Percentiles rank a stretch among this genome's conserved stretches.
These are phyloP conservation scores for Bacterosira constricta DNA, from an alignment of 108 stramenopile genomes.

Conservation along the genomic window DNA sequence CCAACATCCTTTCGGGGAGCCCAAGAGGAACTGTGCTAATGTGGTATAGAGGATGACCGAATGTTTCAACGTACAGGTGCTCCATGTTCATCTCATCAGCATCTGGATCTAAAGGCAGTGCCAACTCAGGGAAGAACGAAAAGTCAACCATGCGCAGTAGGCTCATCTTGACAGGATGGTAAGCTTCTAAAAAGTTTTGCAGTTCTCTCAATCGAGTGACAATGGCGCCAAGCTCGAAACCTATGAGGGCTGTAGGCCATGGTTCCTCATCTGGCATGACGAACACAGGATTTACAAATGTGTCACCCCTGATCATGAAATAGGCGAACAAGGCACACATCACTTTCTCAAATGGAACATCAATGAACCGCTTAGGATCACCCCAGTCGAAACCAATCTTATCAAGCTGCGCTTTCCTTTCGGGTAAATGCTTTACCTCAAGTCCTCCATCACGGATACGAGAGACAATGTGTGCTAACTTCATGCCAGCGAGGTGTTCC, in stretches of 20 bases:
- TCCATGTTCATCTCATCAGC: conserved; percentile 68
- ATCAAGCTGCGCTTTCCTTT: conserved; percentile 82
- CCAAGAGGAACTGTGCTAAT: conserved; percentile 70
- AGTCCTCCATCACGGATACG: conserved; percentile 87
- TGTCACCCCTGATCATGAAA: conserved; percentile 86
- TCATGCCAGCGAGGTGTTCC: conserved; percentile 83
- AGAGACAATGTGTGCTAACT: conserved; percentile 69
- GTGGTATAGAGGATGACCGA: conserved; percentile 83
- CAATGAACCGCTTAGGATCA: conserved; percentile 73
- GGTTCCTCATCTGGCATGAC: conserved; percentile 92
- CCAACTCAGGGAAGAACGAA: conserved; percentile 83
- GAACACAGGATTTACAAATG: conserved; percentile 80
- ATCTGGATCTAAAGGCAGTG: conserved; percentile 76
- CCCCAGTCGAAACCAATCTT: conserved; percentile 92
- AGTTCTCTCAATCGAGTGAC: conserved; percentile 79
- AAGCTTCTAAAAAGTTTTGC: conserved; percentile 83
- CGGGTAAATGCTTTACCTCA: conserved; percentile 83
- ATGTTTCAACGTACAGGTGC: conserved; percentile 56
- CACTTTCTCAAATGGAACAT: conserved; percentile 89
- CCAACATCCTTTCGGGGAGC: conserved; percentile 69
- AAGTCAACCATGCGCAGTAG: conserved; percentile 87
- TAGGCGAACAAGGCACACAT: conserved; percentile 86
- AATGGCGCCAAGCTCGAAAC: conserved; percentile 82
- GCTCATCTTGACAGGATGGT: conserved; percentile 85
- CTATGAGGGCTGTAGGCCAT: conserved; percentile 87